phyloP scores from a whole-genome alignment of 2,329 filamentous ascomycete species.

The Pseudogymnoascus destructans region DNA sequence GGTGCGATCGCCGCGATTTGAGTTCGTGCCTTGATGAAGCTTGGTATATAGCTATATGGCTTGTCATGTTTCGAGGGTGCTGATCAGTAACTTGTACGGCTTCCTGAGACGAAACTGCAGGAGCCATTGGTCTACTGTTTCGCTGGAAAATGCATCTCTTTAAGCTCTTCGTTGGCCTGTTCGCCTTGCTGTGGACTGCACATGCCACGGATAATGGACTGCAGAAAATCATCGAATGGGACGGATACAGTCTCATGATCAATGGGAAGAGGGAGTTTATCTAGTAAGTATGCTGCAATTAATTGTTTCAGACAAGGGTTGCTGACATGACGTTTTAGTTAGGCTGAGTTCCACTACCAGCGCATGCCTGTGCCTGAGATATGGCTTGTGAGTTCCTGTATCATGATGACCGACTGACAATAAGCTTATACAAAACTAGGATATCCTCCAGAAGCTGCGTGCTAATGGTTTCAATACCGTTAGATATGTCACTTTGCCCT shows the following conservation, averaged over 20 bases:
- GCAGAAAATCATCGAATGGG: slow-evolving; percentile 36
- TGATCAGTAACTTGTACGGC: slow-evolving; percentile 1
- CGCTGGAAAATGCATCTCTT: slow-evolving; percentile 17
- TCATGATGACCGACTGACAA: not conserved
- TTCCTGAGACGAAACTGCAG: not conserved
- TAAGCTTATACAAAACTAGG: slow-evolving; percentile 21
- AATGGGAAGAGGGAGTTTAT: slow-evolving; percentile 37
- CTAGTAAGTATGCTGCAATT: slow-evolving; percentile 23
- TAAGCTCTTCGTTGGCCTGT: slow-evolving; percentile 18
- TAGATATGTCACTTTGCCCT: slow-evolving; percentile 22
- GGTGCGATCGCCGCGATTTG: not conserved
- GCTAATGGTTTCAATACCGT: slow-evolving; percentile 41
- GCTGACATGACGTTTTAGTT: slow-evolving; percentile 14
- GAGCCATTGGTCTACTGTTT: not conserved
- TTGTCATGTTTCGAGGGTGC: not conserved
- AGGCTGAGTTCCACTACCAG: slow-evolving; percentile 38
- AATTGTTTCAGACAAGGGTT: not conserved
- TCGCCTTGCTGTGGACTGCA: slow-evolving; percentile 18
- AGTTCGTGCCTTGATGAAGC: slow-evolving; percentile 13
- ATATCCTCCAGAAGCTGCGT: slow-evolving; percentile 41
- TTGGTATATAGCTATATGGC: slow-evolving; percentile 4
- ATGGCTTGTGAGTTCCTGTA: slow-evolving; percentile 28
- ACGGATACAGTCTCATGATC: slow-evolving; percentile 37
- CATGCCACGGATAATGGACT: slow-evolving; percentile 30
- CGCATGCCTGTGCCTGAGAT: slow-evolving; percentile 40